These are phyloP conservation scores for Lactifluus subvellereus DNA, from an alignment of 768 basidiomycete species.

Conservation along the genomic window DNA sequence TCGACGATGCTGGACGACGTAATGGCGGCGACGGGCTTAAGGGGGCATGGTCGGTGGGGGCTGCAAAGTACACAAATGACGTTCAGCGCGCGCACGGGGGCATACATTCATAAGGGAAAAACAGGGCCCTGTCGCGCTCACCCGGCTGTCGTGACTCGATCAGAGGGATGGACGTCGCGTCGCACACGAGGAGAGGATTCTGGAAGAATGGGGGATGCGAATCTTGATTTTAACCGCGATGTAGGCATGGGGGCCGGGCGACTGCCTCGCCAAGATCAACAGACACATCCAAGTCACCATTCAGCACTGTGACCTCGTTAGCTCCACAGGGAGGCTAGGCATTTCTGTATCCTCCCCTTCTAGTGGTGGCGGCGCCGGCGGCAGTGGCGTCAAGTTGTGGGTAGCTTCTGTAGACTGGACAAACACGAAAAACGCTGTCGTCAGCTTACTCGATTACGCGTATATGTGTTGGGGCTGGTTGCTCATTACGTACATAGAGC, in stretches of 20 bases:
- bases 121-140: not conserved
- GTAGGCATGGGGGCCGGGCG: not conserved
- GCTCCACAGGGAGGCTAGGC: not conserved
- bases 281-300: constrained; percentile 10
- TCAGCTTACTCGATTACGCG: not conserved
- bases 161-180: not conserved
- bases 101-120: not conserved
- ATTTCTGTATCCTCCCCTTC: not conserved
- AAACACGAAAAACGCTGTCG: not conserved
- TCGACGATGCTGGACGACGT: not conserved
- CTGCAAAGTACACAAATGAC: not conserved
- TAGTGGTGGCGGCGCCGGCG: not conserved
- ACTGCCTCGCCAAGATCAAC: constrained; percentile 14
- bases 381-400: not conserved
- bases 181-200: not conserved
- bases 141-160: not conserved
- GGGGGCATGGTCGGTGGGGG: not conserved
- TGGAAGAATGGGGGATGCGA: not conserved
- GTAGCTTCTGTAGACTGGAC: constrained; percentile 1
- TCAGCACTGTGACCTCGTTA: not conserved
- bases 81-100: not conserved
- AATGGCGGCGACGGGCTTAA: not conserved
- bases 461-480: not conserved
- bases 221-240: not conserved
- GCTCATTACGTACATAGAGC: constrained; percentile 13